A percentile compares a stretch with the other conserved stretches of the same genome.
These are phyloP conservation scores for Colletotrichum ledebouriae DNA, from an alignment of 2,329 filamentous ascomycete species.

Conservation along the genomic window DNA sequence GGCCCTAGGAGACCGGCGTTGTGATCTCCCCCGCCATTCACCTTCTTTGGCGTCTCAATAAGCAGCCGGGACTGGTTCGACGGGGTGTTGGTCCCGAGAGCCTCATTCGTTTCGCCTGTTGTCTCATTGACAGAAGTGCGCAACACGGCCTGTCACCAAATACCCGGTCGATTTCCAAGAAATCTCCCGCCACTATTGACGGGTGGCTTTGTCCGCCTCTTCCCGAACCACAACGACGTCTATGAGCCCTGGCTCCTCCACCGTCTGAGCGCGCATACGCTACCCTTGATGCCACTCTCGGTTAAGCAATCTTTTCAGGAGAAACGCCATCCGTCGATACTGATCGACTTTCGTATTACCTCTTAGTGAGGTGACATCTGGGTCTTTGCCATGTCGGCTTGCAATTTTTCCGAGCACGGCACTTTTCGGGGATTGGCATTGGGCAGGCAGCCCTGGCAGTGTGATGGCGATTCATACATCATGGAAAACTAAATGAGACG, in stretches of 20 bases:
- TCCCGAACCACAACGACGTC: constrained; percentile 14
- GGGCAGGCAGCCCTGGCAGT: constrained; percentile 6
- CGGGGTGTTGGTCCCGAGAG: constrained; percentile 10
- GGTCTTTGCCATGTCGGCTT: not conserved
- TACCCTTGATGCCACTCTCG: constrained; percentile 40
- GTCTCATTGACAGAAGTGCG: constrained; percentile 6
- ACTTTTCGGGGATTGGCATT: constrained; percentile 24
- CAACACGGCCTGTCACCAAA: constrained; percentile 11
- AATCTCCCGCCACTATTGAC: constrained; percentile 35
- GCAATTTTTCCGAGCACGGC: constrained; percentile 11
- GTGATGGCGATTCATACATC: constrained; percentile 9
- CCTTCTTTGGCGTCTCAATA: constrained; percentile 12
- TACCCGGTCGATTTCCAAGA: constrained; percentile 18
- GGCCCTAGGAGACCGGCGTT: constrained; percentile 14
- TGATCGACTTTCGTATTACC: constrained; percentile 27
- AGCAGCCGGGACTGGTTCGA: constrained; percentile 9
- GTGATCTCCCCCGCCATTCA: constrained; percentile 24
- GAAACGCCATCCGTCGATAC: constrained; percentile 14
- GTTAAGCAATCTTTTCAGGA: constrained; percentile 37
- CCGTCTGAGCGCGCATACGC: constrained; percentile 37
- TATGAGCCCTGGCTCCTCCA: constrained; percentile 27
- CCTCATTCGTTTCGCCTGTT: constrained; percentile 18
- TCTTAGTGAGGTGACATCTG: constrained; percentile 24
- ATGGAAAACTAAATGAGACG: constrained; percentile 20
- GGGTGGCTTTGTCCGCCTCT: constrained; percentile 36